Conservation (phyloP, 2,329 filamentous ascomycete genomes). For the Albifimbria verrucaria region DNA sequence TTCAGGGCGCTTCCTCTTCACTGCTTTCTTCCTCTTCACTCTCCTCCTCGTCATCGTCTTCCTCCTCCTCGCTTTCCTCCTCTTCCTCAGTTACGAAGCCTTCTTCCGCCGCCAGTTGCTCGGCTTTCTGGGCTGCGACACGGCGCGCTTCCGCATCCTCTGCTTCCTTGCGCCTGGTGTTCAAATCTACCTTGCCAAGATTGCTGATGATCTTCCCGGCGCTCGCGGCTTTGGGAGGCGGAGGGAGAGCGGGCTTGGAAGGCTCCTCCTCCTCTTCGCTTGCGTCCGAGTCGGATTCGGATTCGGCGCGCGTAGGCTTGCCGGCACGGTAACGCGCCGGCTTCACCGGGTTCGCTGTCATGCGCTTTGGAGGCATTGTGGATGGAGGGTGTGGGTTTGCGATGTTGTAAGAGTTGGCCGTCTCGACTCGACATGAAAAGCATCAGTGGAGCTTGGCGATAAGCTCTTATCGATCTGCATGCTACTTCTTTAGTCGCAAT, state of each 20-base stretch:
- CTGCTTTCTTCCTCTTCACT: constrained; percentile 43
- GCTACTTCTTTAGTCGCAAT: no score
- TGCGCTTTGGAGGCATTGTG: constrained; percentile 68
- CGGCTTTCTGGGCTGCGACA: constrained; percentile 46
- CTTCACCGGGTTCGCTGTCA: constrained; percentile 86
- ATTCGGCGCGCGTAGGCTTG: constrained; percentile 61
- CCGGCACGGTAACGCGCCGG: constrained; percentile 83
- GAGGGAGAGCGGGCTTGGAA: constrained; percentile 36
- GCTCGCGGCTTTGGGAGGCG: constrained; percentile 55
- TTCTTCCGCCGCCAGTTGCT: constrained; percentile 53
- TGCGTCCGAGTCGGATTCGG: constrained; percentile 51
- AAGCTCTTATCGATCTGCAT: no score
- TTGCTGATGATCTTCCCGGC: constrained; percentile 55
- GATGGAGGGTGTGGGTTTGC: no score
- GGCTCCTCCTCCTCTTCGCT: constrained; percentile 39
- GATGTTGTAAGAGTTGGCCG: not conserved
- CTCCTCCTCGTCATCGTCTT: constrained; percentile 33
- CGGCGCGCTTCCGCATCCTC: constrained; percentile 45
- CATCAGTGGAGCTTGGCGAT: not conserved
- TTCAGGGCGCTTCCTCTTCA: constrained; percentile 53
- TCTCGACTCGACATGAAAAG: no score
- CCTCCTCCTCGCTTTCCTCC: constrained; percentile 39
- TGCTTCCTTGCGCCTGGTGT: constrained; percentile 41
- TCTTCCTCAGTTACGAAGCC: constrained; percentile 61
- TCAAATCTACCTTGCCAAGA: constrained; percentile 50